Evolutionary conservation across 371 early-diverging fungal genomes (phyloP).

Genomic region (Massospora cicadina): DNA sequence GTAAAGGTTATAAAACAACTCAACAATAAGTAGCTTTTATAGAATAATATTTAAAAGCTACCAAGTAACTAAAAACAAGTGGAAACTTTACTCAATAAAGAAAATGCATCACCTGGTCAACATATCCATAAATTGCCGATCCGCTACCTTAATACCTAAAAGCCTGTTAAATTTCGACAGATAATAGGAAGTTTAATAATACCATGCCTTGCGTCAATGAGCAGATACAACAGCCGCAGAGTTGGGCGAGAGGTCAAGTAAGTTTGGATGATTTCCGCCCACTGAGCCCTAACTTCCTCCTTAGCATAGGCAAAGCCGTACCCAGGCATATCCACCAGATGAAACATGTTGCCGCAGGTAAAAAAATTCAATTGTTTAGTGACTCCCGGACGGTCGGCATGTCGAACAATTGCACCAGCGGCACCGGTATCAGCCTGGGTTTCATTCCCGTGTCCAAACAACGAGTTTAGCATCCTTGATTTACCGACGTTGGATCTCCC

Average conservation of each 20-base stretch:
- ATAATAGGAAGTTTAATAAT: conserved; percentile 7
- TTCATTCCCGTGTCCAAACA: conserved; percentile 50
- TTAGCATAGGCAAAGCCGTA: conserved; percentile 73
- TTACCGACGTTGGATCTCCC: conserved; percentile 18
- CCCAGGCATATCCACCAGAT: conserved; percentile 73
- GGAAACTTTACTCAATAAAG: neutral
- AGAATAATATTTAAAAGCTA: too few relatives aligned
- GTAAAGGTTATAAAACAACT: too few relatives aligned
- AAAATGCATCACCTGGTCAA: conserved; percentile 24
- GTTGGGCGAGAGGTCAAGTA: conserved; percentile 38
- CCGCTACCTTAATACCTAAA: conserved; percentile 32
- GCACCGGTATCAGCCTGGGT: conserved; percentile 58
- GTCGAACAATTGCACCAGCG: conserved; percentile 37
- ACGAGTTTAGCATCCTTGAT: neutral
- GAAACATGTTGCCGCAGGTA: conserved; percentile 36
- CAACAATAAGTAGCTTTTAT: too few relatives aligned
- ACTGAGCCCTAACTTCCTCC: conserved; percentile 31
- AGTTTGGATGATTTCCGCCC: conserved; percentile 46
- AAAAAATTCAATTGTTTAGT: conserved; percentile 71
- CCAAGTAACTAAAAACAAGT: too few relatives aligned
- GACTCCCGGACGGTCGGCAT: conserved; percentile 55
- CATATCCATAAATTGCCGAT: conserved; percentile 35
- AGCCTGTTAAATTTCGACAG: conserved; percentile 2
- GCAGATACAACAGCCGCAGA: conserved; percentile 42
- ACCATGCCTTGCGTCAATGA: conserved; percentile 67